Base-by-base conservation (phyloP, 257 asterid genomes). In the Solanum pinnatisectum region DNA sequence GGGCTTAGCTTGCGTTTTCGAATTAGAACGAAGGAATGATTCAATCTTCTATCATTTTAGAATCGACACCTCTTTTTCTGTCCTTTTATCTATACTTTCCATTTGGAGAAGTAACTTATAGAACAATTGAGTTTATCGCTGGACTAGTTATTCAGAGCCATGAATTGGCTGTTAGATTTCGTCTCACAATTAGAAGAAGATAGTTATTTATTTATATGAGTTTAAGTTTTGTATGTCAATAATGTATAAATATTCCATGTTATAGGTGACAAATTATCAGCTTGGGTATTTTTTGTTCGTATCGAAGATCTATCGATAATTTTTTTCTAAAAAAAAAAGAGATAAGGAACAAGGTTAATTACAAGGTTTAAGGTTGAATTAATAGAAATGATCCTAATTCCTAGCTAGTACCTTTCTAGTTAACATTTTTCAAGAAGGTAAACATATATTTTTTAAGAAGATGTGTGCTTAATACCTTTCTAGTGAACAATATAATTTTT, bases 51-150 rank as follows among this genome's bases (percentile, higher is more conserved):
- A 18, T 18, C 0, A 56, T 56, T 56, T 56, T 0, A 56, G n/a
- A 56, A 10, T 56, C 65, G 0, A 56, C 3, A 0, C 1, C 6
- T 56, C 0, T 0, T 18, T 18, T 56, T 7, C 4, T 56, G n/a
- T 56, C 10, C 18, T 56, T 56, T 1, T 18, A 56, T 18, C 7
- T 56, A 56, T 56, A 18, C n/a, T 18, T 56, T 56, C 0, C n/a
- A 56, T 56, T 3, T 2, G n/a, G 10, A 56, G 0, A 0, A 56
- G n/a, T 20, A 56, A 56, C 0, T 56, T 56, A 56, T 18, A 7
- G 9, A 18, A 56, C 3, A 20, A 56, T 56, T 20, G n/a, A 56
- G n/a, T 18, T 52, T 56, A 56, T 56, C 2, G 1, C 18, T 56
- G 1, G 20, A 2, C 7, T 13, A 20, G 20, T 46, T 46, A 46